Evolutionary conservation across 108 stramenopile genomes (phyloP).

Genomic region (Schizochytrium sp.): DNA sequence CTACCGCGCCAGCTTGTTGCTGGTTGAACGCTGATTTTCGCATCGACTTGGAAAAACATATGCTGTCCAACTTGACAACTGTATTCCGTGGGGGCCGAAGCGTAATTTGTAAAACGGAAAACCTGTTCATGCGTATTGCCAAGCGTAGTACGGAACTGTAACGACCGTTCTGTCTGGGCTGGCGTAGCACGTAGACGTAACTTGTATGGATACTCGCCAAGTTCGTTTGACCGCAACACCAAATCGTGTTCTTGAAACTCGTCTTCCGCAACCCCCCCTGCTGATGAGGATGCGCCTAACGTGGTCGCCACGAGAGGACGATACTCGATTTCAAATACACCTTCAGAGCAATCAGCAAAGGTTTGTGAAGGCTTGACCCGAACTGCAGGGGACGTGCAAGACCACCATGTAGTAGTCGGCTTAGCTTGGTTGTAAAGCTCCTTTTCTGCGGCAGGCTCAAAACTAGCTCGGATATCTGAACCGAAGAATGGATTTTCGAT

Average conservation of each 20-base stretch:
- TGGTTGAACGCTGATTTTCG: slow-evolving; percentile 9
- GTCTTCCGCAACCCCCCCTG: slow-evolving; percentile 21
- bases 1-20: slow-evolving; percentile 74
- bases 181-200: slow-evolving; percentile 70
- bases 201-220: slow-evolving; percentile 75
- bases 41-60: slow-evolving; percentile 61
- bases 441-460: slow-evolving; percentile 56
- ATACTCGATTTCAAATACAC: slow-evolving; percentile 78
- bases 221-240: slow-evolving; percentile 70
- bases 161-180: slow-evolving; percentile 64
- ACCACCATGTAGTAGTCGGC: slow-evolving; percentile 64
- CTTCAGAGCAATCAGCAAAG: slow-evolving; percentile 73
- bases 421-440: neutral
- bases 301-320: slow-evolving; percentile 69
- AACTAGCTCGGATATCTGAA: slow-evolving; percentile 65
- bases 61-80: slow-evolving; percentile 67
- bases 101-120: slow-evolving; percentile 69
- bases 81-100: slow-evolving; percentile 62
- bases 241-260: slow-evolving; percentile 64
- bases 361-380: slow-evolving; percentile 65
- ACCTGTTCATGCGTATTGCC: slow-evolving; percentile 72
- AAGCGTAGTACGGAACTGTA: slow-evolving; percentile 72
- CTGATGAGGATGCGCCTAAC: neutral
- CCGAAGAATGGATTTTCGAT: slow-evolving; percentile 74
- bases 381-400: slow-evolving; percentile 67